Base-by-base conservation (phyloP, 148 eudicot species). In the Dysphania ambrosioides region DNA sequence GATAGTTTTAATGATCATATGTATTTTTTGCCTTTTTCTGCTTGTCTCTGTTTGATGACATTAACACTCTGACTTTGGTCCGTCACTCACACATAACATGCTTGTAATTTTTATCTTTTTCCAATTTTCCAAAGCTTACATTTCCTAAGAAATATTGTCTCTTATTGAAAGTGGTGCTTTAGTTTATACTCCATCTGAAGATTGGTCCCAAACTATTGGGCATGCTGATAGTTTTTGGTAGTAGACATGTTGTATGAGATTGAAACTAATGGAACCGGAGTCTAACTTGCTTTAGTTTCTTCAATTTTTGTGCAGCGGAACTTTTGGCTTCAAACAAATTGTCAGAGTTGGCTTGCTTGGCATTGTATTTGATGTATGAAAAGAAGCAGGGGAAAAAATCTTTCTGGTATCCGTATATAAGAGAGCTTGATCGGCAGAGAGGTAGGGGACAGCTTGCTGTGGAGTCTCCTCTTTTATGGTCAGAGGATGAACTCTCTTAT, bases 361-460 rank as follows among this genome's bases (percentile, higher is more conserved):
- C 99, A 42, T 84, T 95, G 70, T 95, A 95, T 86, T 80, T 95
- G 70, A 95, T 95, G 99, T 95, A 95, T 82, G 99, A 95, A 84
- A 95, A 95, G 86, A 95, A 95, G 85, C 99, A 95, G 76, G 93
- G 97, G 3, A 92, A 88, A 75, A 87, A 85, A 83, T 95, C 99
- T 40, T 89, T 92, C 75, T 95, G 99, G 99, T 92, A 90, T 79
- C 99, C 97, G 11, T 95, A 89, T 72, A 95, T 95, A 74, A 87
- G 87, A 86, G 99, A 95, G 85, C 97, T 95, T 81, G 99, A 95
- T 86, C 97, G 97, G 36, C 99, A 95, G 83, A 80, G 99, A 83
- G 99, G 97, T 51, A 88, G 99, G 82, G 99, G 99, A 36, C 99
- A 95, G 81, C 79, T 92, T 73, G 93, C 99, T 47, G 99, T 95